Evolutionary conservation across 139 green algal genomes (phyloP), one percentile per base, ranked within the genome.

Genomic region (Chlamydomonas applanata): DNA sequence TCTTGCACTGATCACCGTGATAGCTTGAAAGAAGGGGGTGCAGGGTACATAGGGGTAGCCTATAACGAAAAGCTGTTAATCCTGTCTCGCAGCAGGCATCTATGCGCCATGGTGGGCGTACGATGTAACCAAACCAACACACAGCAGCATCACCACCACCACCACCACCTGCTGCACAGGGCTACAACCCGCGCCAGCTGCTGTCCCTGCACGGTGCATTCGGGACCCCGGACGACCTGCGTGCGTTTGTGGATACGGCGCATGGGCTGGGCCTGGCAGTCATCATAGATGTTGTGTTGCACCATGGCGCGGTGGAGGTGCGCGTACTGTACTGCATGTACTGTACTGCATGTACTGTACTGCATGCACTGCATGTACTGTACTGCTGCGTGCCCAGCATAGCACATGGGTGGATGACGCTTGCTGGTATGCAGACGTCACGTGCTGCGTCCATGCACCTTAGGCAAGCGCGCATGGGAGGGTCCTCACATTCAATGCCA

Each of bases 211-310:
- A 89, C 67, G 73, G 46, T 2, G 54, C 62, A 11, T 78, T 36
- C 54, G 89, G 89, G 78, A 87, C 59, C 1, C 86, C 88, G 2
- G 80, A 86, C 52, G 82, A 94, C 66, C 53, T 94, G 62, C 68
- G 77, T 0, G 24, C 75, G 19, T 86, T 94, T 69, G 89, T 94
- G 29, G 81, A 94, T 49, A 17, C 40, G 3, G 80, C 79, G 1
- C 84, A 89, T 49, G 16, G 35, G 22, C 75, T 87, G 69, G 78
- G 81, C 22, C 34, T 94, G 69, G 82, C 68, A 2, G 89, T 94
- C 19, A 88, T 94, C 20, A 80, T 93, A 29, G 89, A 94, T 61
- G 72, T 91, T 27, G 89, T 91, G 60, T 80, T 92, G 59, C 85
- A 94, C 78, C 89, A 94, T 70, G 84, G 86, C 9, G 83, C 81